Conservation (phyloP, 768 basidiomycete genomes). For the Wakefieldia striispora region DNA sequence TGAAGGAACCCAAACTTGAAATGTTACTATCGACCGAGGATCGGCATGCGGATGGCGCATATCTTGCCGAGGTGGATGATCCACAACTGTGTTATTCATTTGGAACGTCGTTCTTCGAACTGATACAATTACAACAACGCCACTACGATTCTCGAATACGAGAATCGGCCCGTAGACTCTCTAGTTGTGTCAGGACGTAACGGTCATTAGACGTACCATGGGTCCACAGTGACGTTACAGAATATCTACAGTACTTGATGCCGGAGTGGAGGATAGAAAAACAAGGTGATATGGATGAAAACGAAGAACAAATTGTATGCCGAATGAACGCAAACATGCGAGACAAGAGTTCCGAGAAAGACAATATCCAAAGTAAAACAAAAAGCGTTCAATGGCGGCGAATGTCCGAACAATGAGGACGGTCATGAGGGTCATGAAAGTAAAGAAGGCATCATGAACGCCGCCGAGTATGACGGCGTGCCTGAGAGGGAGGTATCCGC, state of each 20-base stretch:
- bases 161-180: conserved; percentile 58
- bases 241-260: conserved; percentile 34
- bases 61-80: conserved; percentile 84
- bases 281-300: conserved; percentile 17
- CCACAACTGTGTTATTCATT: conserved; percentile 82
- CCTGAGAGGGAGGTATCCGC: conserved; percentile 21
- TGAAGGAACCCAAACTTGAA: conserved; percentile 77
- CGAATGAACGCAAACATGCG: conserved; percentile 5
- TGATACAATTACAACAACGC: conserved; percentile 55
- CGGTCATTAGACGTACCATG: conserved; percentile 26
- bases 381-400: conserved; percentile 22
- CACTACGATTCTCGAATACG: conserved; percentile 72
- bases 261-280: conserved; percentile 21
- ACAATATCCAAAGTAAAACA: conserved; percentile 30
- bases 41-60: conserved; percentile 78
- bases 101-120: conserved; percentile 84
- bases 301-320: conserved; percentile 16
- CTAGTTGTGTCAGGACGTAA: conserved; percentile 42
- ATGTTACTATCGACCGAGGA: conserved; percentile 87
- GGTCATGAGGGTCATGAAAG: conserved; percentile 33
- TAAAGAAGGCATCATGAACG: conserved; percentile 33
- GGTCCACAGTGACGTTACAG: conserved; percentile 27
- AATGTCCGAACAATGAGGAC: conserved; percentile 19
- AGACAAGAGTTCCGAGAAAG: conserved; percentile 25
- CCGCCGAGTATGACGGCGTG: conserved; percentile 27